Percentiles rank a stretch among this genome's conserved stretches.
phyloP scores from a whole-genome alignment of 2,329 filamentous ascomycete species.

The Microsporum canis region DNA sequence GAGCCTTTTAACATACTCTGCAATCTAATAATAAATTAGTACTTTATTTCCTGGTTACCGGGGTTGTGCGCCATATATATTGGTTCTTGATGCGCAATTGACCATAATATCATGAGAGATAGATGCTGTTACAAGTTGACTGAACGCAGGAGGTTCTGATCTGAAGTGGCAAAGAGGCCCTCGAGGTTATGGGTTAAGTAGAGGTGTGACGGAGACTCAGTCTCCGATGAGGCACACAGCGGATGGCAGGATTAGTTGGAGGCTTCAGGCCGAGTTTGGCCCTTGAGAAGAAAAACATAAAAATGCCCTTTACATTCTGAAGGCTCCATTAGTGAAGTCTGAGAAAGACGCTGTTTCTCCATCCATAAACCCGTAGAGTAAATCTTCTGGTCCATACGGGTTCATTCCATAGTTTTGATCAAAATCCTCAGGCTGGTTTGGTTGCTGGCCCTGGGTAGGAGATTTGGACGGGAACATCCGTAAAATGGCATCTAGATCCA shows the following conservation, averaged over 20 bases:
- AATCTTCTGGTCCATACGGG: conserved; percentile 12
- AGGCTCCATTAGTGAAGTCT: conserved; percentile 12
- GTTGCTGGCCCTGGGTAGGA: conserved; percentile 5
- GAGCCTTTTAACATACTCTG: not conserved
- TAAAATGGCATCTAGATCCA: conserved; percentile 15
- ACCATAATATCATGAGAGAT: not conserved
- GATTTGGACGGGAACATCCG: conserved; percentile 15
- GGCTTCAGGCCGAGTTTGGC: not conserved
- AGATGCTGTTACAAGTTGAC: no score
- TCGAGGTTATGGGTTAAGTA: no score
- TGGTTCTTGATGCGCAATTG: not conserved
- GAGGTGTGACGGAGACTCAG: not conserved
- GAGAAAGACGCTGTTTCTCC: conserved; percentile 12
- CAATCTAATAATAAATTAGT: not conserved
- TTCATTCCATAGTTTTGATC: conserved; percentile 6
- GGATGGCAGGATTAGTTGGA: not conserved
- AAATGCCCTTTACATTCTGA: conserved; percentile 7
- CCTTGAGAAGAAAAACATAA: not conserved
- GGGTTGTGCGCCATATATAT: not conserved
- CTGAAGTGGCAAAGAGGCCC: no score
- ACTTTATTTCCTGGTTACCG: not conserved
- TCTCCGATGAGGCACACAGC: not conserved
- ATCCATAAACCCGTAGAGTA: conserved; percentile 16
- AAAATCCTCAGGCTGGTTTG: conserved; percentile 10
- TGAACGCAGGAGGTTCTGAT: not conserved